phyloP scores from a whole-genome alignment of 1,284 basidiomycete species.

The Neotropicomus parvogracilis region DNA sequence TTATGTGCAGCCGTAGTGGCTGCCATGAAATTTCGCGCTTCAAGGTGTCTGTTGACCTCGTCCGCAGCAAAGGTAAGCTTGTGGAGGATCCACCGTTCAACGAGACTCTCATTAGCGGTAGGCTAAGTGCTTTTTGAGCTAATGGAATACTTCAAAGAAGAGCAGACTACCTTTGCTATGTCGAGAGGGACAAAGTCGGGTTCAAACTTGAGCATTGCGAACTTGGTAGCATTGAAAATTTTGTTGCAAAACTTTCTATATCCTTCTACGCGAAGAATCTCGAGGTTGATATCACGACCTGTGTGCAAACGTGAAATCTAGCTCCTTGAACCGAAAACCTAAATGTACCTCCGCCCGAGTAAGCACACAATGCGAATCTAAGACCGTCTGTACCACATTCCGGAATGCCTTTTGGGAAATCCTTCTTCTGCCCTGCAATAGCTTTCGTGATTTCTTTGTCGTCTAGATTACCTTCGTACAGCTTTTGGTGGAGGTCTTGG shows the following conservation, averaged over 20 bases:
- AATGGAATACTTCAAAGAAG: background rate
- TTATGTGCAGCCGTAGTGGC: constrained; percentile 86
- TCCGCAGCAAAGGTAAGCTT: constrained; percentile 83
- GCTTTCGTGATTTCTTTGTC: constrained; percentile 93
- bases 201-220: constrained; percentile 94
- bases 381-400: constrained; percentile 98
- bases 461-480: constrained; percentile 90
- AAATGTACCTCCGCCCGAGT: constrained; percentile 77
- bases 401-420: constrained; percentile 98
- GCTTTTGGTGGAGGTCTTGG: constrained; percentile 83
- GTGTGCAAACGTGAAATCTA: background rate
- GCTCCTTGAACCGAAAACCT: background rate
- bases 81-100: constrained; percentile 95
- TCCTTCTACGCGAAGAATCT: constrained; percentile 96
- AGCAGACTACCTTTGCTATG: constrained; percentile 55
- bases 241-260: constrained; percentile 99
- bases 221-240: constrained; percentile 99
- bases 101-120: constrained; percentile 85
- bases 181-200: constrained; percentile 74
- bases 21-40: constrained; percentile 88
- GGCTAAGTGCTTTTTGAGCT: constrained; percentile 47
- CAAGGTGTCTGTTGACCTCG: constrained; percentile 75
- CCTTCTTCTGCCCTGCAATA: constrained; percentile 94
- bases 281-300: constrained; percentile 94
- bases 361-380: constrained; percentile 93